A percentile compares a stretch with the other conserved stretches of the same genome.
These are phyloP conservation scores for Exophiala lecanii-corni DNA, from an alignment of 2,329 filamentous ascomycete species.

Conservation along the genomic window DNA sequence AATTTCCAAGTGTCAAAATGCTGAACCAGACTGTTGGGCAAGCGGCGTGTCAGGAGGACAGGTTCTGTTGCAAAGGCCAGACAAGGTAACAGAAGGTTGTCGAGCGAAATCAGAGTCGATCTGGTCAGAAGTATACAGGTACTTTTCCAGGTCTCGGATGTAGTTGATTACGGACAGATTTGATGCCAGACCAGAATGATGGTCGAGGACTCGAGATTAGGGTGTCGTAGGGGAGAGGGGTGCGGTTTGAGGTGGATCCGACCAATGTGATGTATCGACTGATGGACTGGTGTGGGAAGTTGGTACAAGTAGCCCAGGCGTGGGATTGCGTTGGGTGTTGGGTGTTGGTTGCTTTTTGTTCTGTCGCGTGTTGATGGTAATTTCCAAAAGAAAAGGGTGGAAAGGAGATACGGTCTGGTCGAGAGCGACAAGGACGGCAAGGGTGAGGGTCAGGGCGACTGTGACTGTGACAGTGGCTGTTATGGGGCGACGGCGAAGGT, in stretches of 20 bases:
- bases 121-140: constrained; percentile 17
- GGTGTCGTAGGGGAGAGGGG: not conserved
- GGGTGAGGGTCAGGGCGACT: too few species aligned
- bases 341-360: not conserved
- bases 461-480: too few species aligned
- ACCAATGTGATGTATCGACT: constrained; percentile 1
- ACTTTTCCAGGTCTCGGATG: constrained; percentile 20
- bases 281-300: too few species aligned
- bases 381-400: not conserved
- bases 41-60: constrained; percentile 12
- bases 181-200: constrained; percentile 13
- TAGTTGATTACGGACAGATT: constrained; percentile 21
- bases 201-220: not conserved
- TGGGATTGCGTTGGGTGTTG: not conserved
- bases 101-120: not conserved
- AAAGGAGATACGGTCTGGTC: not conserved
- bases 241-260: not conserved
- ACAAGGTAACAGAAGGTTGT: not conserved
- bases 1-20: constrained; percentile 20
- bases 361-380: not conserved
- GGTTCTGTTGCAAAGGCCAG: constrained; percentile 9
- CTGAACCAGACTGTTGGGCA: constrained; percentile 9
- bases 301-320: not conserved
- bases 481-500: too few species aligned
- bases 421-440: not conserved